Conservation (phyloP, 768 basidiomycete genomes). For the Agrocybe chaxingu region DNA sequence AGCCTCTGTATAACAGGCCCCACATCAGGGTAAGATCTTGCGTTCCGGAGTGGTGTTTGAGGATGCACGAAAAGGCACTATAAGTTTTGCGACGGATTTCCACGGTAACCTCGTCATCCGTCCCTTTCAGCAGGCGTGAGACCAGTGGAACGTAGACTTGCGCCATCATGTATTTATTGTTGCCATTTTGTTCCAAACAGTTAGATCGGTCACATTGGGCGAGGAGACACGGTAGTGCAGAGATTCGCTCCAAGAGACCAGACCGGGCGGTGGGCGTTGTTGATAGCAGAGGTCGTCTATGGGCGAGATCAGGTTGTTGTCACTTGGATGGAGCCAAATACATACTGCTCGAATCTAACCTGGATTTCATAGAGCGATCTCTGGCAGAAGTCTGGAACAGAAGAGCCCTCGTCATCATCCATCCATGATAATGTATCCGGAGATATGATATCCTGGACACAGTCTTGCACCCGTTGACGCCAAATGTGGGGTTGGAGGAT, state of each 20-base stretch:
- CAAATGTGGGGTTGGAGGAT: constrained; percentile 22
- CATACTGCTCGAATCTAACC: constrained; percentile 39
- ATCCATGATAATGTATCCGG: constrained; percentile 52
- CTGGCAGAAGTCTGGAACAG: constrained; percentile 37
- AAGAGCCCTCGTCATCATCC: constrained; percentile 45
- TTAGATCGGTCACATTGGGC: constrained; percentile 29
- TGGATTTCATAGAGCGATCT: constrained; percentile 46
- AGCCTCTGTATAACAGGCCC: constrained; percentile 42
- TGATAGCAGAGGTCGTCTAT: constrained; percentile 34
- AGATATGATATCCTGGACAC: constrained; percentile 37
- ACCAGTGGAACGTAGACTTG: constrained; percentile 33
- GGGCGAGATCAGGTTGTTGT: background rate
- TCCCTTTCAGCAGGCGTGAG: constrained; percentile 42
- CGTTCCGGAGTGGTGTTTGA: constrained; percentile 39
- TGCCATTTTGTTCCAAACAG: constrained; percentile 21
- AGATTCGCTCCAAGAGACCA: constrained; percentile 28
- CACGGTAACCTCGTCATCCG: constrained; percentile 41
- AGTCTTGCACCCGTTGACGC: constrained; percentile 28
- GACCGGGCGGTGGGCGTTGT: constrained; percentile 27
- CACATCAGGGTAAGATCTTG: constrained; percentile 28
- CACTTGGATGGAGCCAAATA: background rate
- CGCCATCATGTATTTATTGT: constrained; percentile 24
- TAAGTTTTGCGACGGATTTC: constrained; percentile 44
- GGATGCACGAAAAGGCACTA: constrained; percentile 33
- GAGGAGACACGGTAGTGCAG: constrained; percentile 33